Conservation (phyloP, 2,329 filamentous ascomycete species). For the Aspergillus flavus region DNA sequence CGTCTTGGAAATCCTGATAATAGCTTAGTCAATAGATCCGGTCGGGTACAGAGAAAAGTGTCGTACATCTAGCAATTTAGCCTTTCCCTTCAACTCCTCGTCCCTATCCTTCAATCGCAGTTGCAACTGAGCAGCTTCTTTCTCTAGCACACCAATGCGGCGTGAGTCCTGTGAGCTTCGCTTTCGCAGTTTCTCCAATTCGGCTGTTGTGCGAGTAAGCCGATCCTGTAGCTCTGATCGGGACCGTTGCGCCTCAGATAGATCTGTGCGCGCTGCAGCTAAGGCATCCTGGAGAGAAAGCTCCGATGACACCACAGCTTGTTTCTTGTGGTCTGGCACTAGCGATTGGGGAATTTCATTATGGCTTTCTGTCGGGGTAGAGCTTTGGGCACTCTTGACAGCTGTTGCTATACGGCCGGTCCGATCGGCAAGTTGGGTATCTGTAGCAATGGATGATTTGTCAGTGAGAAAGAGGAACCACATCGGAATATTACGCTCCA, state of each 20-base stretch:
- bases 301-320: conserved; percentile 23
- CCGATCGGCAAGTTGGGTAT: conserved; percentile 68
- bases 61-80: conserved; percentile 73
- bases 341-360: conserved; percentile 31
- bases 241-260: conserved; percentile 75
- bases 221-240: conserved; percentile 68
- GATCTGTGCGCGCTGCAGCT: conserved; percentile 59
- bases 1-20: conserved; percentile 78
- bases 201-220: conserved; percentile 63
- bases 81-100: conserved; percentile 82
- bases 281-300: conserved; percentile 37
- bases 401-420: conserved; percentile 57
- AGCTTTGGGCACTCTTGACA: conserved; percentile 26
- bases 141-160: conserved; percentile 63
- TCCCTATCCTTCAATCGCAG: conserved; percentile 76
- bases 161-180: conserved; percentile 63
- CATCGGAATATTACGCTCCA: neutral
- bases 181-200: conserved; percentile 65
- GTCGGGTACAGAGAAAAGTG: neutral
- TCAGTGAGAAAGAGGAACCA: neutral
- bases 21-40: conserved; percentile 8
- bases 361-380: conserved; percentile 24
- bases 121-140: conserved; percentile 63
- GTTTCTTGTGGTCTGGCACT: conserved; percentile 32
- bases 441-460: conserved; percentile 40